Percentiles rank a stretch among this genome's conserved stretches.
Conservation (phyloP, 108 stramenopile species). For the Nitzschia putrida region DNA sequence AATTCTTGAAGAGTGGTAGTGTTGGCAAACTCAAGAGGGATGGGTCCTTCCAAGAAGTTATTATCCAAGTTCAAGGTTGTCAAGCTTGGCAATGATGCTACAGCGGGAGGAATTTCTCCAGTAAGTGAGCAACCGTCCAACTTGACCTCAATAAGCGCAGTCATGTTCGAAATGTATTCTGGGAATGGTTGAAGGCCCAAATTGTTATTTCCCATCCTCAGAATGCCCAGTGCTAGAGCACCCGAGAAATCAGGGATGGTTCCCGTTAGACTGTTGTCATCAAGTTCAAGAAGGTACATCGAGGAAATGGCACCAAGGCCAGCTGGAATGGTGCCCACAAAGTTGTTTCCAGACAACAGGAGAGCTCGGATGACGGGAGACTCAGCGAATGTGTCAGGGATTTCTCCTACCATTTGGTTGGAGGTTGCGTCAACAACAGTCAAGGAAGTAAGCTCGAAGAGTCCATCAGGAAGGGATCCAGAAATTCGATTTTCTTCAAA, state of each 20-base stretch:
- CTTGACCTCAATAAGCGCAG: conserved; percentile 12
- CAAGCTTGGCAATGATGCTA: conserved; percentile 28
- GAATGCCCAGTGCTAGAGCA: background rate
- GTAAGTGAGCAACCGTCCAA: conserved; percentile 18
- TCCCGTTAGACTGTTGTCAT: conserved; percentile 20
- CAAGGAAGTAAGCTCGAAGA: conserved; percentile 14
- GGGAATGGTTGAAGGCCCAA: conserved; percentile 21
- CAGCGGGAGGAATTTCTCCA: conserved; percentile 23
- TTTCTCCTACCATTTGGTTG: conserved; percentile 39
- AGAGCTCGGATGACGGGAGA: conserved; percentile 10
- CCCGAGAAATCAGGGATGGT: conserved; percentile 19
- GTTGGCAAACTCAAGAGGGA: conserved; percentile 50
- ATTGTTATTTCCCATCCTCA: conserved; percentile 3
- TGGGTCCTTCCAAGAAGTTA: conserved; percentile 55
- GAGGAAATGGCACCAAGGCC: conserved; percentile 30
- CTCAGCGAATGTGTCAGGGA: conserved; percentile 40
- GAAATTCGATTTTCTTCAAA: conserved; percentile 16
- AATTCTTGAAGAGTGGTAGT: conserved; percentile 32
- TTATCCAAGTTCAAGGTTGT: conserved; percentile 53
- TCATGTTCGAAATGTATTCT: conserved; percentile 10
- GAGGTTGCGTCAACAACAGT: conserved; percentile 6
- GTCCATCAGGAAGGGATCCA: conserved; percentile 18
- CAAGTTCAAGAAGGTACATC: background rate
- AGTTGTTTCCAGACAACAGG: conserved; percentile 12
- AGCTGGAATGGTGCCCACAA: conserved; percentile 42